Evolutionary conservation across 2,329 filamentous ascomycete species (phyloP), one percentile per base, ranked within the genome.

Genomic region (Tolypocladium ovalisporum): DNA sequence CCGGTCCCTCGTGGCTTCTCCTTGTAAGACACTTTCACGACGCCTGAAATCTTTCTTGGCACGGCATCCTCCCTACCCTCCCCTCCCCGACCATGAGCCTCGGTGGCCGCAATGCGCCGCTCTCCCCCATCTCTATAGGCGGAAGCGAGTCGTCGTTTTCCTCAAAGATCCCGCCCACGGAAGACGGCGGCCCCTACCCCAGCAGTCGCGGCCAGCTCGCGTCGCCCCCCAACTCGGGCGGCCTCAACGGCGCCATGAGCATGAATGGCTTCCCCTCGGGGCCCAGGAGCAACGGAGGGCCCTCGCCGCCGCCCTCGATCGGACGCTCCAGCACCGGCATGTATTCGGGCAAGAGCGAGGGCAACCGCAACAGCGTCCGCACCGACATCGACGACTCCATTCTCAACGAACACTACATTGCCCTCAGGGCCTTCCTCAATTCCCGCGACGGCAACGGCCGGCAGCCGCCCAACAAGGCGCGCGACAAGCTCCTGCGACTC

Each of bases 401-500:
- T 57, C 77, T 97, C 60, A 79, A 82, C 56, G 87, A 94, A 66
- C 93, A 97, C 73, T 96, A 96, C 71, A 71, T 84, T 54, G 83
- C 90, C 10, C 79, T 97, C 61, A 89, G 87, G 73, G 80, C 81
- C 65, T 96, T 89, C 68, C 79, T 97, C 80, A 62, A 85, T 83
- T 47, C 81, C 84, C 86, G 86, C 66, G 88, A 95, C 70, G 89
- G 91, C 64, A 85, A 87, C 68, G 81, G 82, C 52, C 87, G 87
- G 61, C 82, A 84, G 54, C 87, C 86, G 55, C 86, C 90, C 34
- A 96, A 95, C 73, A 88, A 92, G 73, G 94, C 94, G 57, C 87
- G 92, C 67, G 94, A 97, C 73, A 99, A 99, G 79, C 80, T 97
- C 58, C 80, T 97, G 59, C 85, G 93, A 59, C 81, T 99, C 55